Base-by-base conservation (phyloP, 2,329 filamentous ascomycete species). In the Diaporthe citriasiana region DNA sequence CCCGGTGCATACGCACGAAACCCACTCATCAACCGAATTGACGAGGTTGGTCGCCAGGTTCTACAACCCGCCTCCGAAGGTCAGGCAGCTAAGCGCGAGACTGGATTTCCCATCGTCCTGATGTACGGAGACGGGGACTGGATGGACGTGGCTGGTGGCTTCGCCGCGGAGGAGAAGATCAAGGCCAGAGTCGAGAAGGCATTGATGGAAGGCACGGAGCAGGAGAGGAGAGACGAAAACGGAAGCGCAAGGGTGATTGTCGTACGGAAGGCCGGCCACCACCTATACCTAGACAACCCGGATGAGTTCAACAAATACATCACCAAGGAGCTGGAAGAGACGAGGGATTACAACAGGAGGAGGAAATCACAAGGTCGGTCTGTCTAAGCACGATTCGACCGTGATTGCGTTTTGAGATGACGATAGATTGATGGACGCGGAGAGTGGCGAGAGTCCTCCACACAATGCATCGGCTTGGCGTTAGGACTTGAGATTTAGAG, bases 61-160 rank as follows among this genome's bases (percentile, higher is more conserved):
- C 82, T 89, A 74, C 78, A 79, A 65, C 77, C 82, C 76, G 77
- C 82, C 3, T 81, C 80, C 5, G 81, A 79, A 5, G 78, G 78
- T 0, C 38, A 78, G 27, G 80, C 83, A 0, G 81, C 79, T 4
- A 79, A 82, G 22, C 80, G 81, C 35, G 89, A 91, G 78, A 93
- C 89, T 0, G 95, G 95, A 1, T 87, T 95, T 66, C 96, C 97
- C 0, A 87, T 98, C 42, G 89, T 98, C 12, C 90, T 99, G 81
- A 95, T 98, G 93, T 99, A 99, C 81, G 97, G 97, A 76, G 95
- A 98, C 79, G 92, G 97, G 80, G 97, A 99, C 86, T 99, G 97
- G 97, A 99, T 99, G 97, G 97, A 99, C 78, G 92, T 97, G 12
- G 91, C 91, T 0, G 97, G 95, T 38, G 97, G 97, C 0, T 90